These are phyloP conservation scores for Agrocybe chaxingu DNA, from an alignment of 768 basidiomycete genomes.

Conservation along the genomic window DNA sequence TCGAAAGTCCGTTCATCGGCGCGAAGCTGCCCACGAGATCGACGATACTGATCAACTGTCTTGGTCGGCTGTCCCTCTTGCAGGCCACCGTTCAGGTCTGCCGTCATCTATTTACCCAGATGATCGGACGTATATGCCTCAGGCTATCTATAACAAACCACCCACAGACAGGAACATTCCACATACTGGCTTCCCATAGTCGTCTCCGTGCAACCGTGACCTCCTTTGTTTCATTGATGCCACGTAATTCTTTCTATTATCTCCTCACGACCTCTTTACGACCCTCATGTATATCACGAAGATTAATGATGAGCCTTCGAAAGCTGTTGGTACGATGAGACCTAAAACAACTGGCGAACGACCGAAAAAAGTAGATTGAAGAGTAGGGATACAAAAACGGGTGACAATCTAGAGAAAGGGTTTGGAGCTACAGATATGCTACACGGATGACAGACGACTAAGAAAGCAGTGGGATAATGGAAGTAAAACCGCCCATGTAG, in stretches of 20 bases:
- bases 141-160: neutral
- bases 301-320: no score
- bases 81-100: neutral
- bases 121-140: neutral
- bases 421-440: neutral
- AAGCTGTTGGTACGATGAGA: no score
- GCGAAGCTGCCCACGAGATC: slow-evolving; percentile 7
- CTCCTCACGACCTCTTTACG: no score
- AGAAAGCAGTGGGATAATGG: no score
- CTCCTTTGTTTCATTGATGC: no score
- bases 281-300: no score
- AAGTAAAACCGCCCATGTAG: no score
- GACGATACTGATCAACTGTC: neutral
- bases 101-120: neutral
- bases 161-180: neutral
- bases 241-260: no score
- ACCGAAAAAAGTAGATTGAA: neutral
- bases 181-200: neutral
- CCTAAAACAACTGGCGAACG: neutral
- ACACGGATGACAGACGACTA: no score
- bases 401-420: neutral
- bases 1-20: slow-evolving; percentile 7
- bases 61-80: no score
- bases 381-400: neutral
- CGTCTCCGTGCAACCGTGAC: neutral